Percentiles rank a stretch among this genome's conserved stretches.
Evolutionary conservation across 2,329 filamentous ascomycete genomes (phyloP).

Genomic region (Fusarium poae): DNA sequence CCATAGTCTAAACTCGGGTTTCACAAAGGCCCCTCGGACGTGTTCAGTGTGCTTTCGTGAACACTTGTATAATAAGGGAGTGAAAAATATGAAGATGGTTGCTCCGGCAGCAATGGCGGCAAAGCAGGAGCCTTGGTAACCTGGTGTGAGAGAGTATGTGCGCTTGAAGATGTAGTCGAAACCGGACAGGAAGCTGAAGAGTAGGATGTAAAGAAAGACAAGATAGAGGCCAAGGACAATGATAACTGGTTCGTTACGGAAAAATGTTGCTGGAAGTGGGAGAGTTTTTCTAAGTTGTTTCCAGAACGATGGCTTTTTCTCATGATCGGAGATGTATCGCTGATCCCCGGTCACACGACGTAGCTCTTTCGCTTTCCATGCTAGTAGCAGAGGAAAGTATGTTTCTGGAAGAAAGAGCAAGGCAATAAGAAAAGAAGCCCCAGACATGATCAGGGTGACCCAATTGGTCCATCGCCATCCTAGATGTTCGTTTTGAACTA

Average conservation of each 20-base stretch:
- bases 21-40: conserved; percentile 56
- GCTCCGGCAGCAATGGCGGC: conserved; percentile 58
- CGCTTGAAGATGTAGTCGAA: conserved; percentile 62
- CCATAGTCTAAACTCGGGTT: conserved; percentile 67
- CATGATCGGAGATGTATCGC: conserved; percentile 72
- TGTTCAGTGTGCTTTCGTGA: conserved; percentile 55
- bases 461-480: conserved; percentile 73
- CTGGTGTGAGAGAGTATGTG: conserved; percentile 56
- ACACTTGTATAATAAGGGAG: conserved; percentile 51
- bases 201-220: conserved; percentile 64
- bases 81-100: conserved; percentile 49
- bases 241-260: conserved; percentile 54
- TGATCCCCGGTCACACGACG: conserved; percentile 71
- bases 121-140: conserved; percentile 58
- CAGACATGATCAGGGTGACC: conserved; percentile 73
- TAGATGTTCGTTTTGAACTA: neutral
- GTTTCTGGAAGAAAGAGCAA: conserved; percentile 74
- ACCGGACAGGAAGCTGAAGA: conserved; percentile 66
- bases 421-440: conserved; percentile 65
- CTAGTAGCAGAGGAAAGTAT: conserved; percentile 67
- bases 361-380: conserved; percentile 69
- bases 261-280: conserved; percentile 56
- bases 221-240: conserved; percentile 63
- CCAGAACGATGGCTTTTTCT: conserved; percentile 63
- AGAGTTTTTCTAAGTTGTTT: conserved; percentile 64